Base-by-base conservation (phyloP, 495 filamentous ascomycete genomes). In the Aspergillus hancockii region DNA sequence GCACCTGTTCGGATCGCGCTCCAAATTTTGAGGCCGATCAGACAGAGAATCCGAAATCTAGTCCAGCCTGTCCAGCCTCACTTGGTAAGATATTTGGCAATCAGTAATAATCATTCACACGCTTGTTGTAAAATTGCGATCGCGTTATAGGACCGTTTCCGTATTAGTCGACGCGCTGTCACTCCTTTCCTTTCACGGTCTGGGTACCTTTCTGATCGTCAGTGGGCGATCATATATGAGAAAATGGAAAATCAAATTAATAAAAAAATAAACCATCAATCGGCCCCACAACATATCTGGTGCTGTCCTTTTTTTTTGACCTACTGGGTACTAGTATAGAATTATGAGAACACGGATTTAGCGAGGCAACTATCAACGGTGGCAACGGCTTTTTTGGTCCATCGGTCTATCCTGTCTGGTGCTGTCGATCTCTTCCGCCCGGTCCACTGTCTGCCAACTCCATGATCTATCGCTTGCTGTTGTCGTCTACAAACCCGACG, bases 131-230 rank as follows among this genome's bases (percentile, higher is more conserved):
- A 69, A 71, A 71, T 70, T 71, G 62, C 61, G 67, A 74, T 72
- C 69, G 59, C 57, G 67, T 67, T 61, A 63, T 64, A 62, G 62
- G 61, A 64, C 72, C 71, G n/a, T 75, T 72, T 54, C 74, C 71
- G 55, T 23, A 55, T 67, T 58, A n/a, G 73, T 55, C 56, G 62
- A 62, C 47, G 63, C 52, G 58, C 30, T 61, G 71, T 61, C 61
- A 61, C 60, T 71, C 69, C 38, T 59, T 63, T 60, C 60, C 67
- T 31, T 53, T 68, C 67, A 55, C 19, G 63, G 66, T 57, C 57
- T 64, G 13, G 63, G 56, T 13, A 55, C 70, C 68, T 71, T 68
- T 71, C 64, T 69, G 68, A 71, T 70, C 70, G 52, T 66, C 62
- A 56, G 59, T 63, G 66, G 72, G 66, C 65, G 64, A 71, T 71